Evolutionary conservation across 495 filamentous ascomycete species (phyloP).

Genomic region (Hapsidospora chrysogenum): DNA sequence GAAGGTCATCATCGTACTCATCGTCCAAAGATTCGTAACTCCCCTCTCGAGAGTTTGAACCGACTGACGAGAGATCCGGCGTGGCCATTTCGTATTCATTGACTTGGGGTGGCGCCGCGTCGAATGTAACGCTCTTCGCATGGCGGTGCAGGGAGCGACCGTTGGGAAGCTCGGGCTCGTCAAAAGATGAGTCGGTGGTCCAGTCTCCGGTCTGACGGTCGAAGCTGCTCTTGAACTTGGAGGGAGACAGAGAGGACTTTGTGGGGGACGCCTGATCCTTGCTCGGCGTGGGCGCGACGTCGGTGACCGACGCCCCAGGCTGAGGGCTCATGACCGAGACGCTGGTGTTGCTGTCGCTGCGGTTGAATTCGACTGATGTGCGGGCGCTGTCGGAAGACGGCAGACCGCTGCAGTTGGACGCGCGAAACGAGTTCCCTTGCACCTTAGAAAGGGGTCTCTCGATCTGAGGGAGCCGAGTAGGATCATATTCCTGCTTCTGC

Average conservation of each 20-base stretch:
- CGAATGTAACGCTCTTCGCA: slow-evolving; percentile 92
- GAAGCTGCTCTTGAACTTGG: slow-evolving; percentile 54
- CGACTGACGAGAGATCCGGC: slow-evolving; percentile 78
- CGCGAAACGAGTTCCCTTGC: slow-evolving; percentile 45
- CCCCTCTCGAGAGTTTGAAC: slow-evolving; percentile 72
- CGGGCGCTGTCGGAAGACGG: slow-evolving; percentile 19
- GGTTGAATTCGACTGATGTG: slow-evolving; percentile 16
- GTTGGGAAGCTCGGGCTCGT: slow-evolving; percentile 34
- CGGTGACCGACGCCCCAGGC: slow-evolving; percentile 6
- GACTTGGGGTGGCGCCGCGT: slow-evolving; percentile 79
- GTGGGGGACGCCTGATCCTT: slow-evolving; percentile 62
- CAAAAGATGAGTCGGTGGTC: slow-evolving; percentile 41
- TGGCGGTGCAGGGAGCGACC: slow-evolving; percentile 54
- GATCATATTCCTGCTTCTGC: slow-evolving; percentile 79
- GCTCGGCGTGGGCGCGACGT: slow-evolving; percentile 32
- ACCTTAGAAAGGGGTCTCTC: slow-evolving; percentile 64
- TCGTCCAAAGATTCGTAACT: slow-evolving; percentile 70
- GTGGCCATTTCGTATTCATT: slow-evolving; percentile 98
- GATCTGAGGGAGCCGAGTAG: slow-evolving; percentile 51
- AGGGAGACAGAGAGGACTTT: slow-evolving; percentile 67
- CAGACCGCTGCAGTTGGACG: slow-evolving; percentile 26
- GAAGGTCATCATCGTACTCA: slow-evolving; percentile 53
- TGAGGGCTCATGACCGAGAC: slow-evolving; percentile 24
- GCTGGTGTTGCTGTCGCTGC: slow-evolving; percentile 29
- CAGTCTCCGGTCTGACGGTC: slow-evolving; percentile 56